Base-by-base conservation (phyloP, 176 grass and related monocot species). In the Guadua angustifolia region DNA sequence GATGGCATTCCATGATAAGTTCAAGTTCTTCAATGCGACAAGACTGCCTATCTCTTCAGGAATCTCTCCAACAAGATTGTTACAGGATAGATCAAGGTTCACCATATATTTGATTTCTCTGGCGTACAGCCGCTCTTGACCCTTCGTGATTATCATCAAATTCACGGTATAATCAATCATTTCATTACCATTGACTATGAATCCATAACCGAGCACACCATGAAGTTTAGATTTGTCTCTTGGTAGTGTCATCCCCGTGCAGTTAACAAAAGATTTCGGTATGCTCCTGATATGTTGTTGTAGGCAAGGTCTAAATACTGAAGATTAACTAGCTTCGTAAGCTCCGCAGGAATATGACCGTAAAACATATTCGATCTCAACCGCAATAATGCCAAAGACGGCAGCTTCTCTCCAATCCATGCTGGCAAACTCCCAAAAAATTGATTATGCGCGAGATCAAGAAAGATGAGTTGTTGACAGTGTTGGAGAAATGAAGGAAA, bases 281-380 rank as follows among this genome's bases (percentile, higher is more conserved):
- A 91, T 63, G 35, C 14, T 58, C 17, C 89, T 7, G 71, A 69
- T 16, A 92, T 32, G 7, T 75, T 62, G 51, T 89, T 92, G 5
- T 72, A 38, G 3, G 72, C 78, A 59, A 88, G 45, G 42, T 88
- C 86, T n/a, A 88, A 18, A 26, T 62, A 84, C 4, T 40, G 73
- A 73, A 78, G 65, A 12, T 52, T 6, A 14, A 14, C 25, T 11
- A 81, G 45, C 10, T 25, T 75, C 0, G 11, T 8, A 3, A 87
- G 47, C 4, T 81, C 38, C 0, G 53, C 5, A 3, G 86, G 83
- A 11, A 94, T 89, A 24, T 9, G 14, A 5, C 92, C 89, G 24
- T 11, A 39, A 36, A 94, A 91, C 69, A 68, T 85, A 69, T 94
- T 94, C 0, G 49, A 82, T 11, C 75, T 1, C 5, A 86, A 19